A percentile compares a stretch with the other conserved stretches of the same genome.
Conservation (phyloP, 306 rosid species). For the Prunus mume region DNA sequence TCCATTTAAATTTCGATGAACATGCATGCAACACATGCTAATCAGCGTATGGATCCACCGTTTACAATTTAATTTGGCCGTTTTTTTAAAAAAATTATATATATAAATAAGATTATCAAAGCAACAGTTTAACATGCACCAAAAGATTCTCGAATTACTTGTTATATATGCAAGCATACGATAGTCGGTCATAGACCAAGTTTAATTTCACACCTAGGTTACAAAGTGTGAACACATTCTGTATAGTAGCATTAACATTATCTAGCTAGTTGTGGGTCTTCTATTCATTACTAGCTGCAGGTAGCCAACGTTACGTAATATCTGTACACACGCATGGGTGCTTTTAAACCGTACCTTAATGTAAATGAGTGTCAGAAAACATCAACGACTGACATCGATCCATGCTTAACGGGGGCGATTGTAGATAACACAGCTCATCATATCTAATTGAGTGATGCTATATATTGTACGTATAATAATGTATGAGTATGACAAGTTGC, state of each 20-base stretch:
- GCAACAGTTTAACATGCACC: background rate
- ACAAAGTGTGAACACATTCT: background rate
- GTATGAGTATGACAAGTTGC: background rate
- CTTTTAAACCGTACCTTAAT: background rate
- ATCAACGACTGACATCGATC: background rate
- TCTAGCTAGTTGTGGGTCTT: background rate
- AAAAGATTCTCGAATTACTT: background rate
- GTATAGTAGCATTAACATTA: background rate
- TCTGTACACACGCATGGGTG: background rate
- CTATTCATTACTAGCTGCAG: background rate
- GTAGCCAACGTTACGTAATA: too few relatives aligned
- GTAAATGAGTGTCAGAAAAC: background rate
- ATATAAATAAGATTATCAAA: background rate
- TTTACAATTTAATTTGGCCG: background rate
- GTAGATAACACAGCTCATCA: background rate
- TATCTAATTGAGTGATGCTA: background rate
- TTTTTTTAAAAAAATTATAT: background rate
- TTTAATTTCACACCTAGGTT: background rate
- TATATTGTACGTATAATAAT: background rate
- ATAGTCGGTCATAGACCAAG: too few relatives aligned
- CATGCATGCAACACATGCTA: background rate
- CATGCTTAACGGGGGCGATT: background rate
- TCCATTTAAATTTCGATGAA: background rate
- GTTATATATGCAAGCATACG: background rate
- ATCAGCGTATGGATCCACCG: background rate